phyloP scores from a whole-genome alignment of 306 rosid genomes.

The Mimosa pudica region DNA sequence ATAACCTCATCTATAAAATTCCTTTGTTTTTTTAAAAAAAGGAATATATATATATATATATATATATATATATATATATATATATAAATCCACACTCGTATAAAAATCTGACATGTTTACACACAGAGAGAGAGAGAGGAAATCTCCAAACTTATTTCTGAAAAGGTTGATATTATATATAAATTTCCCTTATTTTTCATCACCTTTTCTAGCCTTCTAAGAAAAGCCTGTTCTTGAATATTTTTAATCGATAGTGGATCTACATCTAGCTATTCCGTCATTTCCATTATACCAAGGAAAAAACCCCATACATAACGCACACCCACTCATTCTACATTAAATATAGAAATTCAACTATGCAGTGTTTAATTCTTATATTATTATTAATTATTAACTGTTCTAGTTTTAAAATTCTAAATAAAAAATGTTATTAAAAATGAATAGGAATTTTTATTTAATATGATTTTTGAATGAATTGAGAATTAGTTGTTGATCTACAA shows the following conservation, averaged over 20 bases:
- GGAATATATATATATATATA: neutral
- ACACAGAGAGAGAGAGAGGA: neutral
- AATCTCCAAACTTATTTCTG: neutral
- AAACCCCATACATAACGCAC: neutral
- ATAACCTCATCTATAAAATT: neutral
- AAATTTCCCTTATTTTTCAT: neutral
- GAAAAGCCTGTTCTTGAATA: neutral
- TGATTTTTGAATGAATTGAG: too few species aligned
- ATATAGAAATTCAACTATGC: too few species aligned
- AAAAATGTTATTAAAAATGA: too few species aligned
- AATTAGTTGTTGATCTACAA: too few species aligned
- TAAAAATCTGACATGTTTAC: neutral
- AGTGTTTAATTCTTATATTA: too few species aligned
- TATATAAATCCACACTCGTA: neutral
- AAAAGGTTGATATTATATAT: neutral
- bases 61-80: neutral
- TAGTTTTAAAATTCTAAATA: too few species aligned
- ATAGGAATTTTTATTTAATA: too few species aligned
- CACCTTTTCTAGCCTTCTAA: constrained; percentile 13
- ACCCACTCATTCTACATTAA: too few species aligned
- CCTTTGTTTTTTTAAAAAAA: neutral
- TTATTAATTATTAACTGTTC: too few species aligned
- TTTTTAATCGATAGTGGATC: neutral
- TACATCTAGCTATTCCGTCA: neutral
- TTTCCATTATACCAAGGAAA: neutral